phyloP scores from a whole-genome alignment of 305 asterid species.

The Solanum hybrid region DNA sequence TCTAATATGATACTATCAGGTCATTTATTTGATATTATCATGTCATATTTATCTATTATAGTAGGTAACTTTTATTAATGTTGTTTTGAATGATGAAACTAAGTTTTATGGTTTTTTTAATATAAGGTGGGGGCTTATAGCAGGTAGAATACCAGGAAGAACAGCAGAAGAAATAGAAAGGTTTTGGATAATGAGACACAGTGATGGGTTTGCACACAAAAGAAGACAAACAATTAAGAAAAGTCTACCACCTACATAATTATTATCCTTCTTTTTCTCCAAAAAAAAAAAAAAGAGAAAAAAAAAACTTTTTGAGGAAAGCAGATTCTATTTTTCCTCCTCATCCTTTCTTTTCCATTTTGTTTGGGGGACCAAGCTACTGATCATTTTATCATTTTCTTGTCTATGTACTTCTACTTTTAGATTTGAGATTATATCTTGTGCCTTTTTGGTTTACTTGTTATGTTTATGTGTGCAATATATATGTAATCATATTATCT shows the following conservation, averaged over 20 bases:
- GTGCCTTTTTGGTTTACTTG: background rate
- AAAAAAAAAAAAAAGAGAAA: too few relatives aligned
- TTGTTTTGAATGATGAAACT: too few relatives aligned
- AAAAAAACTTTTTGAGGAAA: background rate
- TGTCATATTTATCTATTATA: too few relatives aligned
- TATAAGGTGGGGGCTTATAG: slow-evolving; percentile 56
- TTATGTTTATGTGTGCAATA: background rate
- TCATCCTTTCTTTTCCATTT: background rate
- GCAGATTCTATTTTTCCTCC: background rate
- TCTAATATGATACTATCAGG: too few relatives aligned
- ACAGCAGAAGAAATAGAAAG: slow-evolving; percentile 64
- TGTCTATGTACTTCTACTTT: background rate
- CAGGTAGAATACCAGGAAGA: slow-evolving; percentile 64
- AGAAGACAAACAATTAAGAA: slow-evolving; percentile 9
- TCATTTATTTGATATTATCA: too few relatives aligned
- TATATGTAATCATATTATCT: background rate
- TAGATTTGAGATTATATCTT: background rate
- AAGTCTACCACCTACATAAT: background rate
- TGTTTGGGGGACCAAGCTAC: background rate
- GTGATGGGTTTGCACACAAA: slow-evolving; percentile 20
- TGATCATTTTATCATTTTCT: background rate
- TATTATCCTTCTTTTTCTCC: background rate
- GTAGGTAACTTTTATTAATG: too few relatives aligned
- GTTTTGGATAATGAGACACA: slow-evolving; percentile 59
- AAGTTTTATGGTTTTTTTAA: too few relatives aligned